These are phyloP conservation scores for Pythium sp. DNA, from an alignment of 352 stramenopile species.

Conservation along the genomic window DNA sequence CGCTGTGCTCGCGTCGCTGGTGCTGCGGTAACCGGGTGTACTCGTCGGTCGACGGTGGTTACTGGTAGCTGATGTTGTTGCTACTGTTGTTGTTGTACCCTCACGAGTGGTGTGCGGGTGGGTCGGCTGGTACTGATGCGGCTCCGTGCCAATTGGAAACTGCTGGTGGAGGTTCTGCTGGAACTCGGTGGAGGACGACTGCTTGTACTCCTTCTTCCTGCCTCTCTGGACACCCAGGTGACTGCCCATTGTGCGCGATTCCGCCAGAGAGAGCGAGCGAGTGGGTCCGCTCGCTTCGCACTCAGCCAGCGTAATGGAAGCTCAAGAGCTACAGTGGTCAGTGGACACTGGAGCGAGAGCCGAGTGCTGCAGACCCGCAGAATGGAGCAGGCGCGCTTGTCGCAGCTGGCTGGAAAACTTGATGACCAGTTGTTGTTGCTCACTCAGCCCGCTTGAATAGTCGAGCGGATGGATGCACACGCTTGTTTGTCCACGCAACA, in stretches of 20 bases:
- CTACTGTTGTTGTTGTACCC: background rate
- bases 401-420: background rate
- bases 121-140: background rate
- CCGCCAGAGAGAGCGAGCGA: slow-evolving; percentile 4
- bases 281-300: background rate
- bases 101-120: background rate
- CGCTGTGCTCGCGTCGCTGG: slow-evolving; percentile 1
- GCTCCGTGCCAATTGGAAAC: slow-evolving; percentile 12
- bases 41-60: background rate
- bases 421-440: slow-evolving; percentile 2
- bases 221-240: slow-evolving; percentile 5
- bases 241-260: slow-evolving; percentile 8
- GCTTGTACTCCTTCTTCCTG: background rate
- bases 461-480: background rate
- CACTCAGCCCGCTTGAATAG: background rate
- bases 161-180: slow-evolving; percentile 5
- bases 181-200: slow-evolving; percentile 5
- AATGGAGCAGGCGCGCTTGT: slow-evolving; percentile 8
- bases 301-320: background rate
- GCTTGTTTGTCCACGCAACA: background rate
- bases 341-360: background rate
- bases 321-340: background rate
- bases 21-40: background rate
- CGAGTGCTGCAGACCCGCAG: background rate
- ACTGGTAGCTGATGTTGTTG: background rate